Conservation (phyloP, 2,329 filamentous ascomycete species). For the Proliferodiscus dingleyae region DNA sequence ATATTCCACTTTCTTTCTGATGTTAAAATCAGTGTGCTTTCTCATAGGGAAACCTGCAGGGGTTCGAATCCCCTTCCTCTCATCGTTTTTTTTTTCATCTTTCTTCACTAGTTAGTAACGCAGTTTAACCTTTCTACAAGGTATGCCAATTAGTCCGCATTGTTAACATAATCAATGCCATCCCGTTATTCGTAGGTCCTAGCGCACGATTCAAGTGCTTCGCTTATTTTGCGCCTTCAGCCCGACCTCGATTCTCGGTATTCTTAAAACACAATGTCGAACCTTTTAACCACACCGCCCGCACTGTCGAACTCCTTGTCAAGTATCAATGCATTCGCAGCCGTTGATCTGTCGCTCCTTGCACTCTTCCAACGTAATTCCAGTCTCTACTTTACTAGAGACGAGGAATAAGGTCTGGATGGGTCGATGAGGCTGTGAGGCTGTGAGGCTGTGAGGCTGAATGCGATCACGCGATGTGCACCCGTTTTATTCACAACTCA, state of each 20-base stretch:
- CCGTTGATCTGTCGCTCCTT: too few relatives aligned
- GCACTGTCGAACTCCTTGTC: not conserved
- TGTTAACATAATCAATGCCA: too few relatives aligned
- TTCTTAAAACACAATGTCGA: too few relatives aligned
- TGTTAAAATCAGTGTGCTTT: conserved; percentile 7
- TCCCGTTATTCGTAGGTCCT: too few relatives aligned
- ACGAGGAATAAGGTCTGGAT: too few relatives aligned
- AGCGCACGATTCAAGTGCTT: too few relatives aligned
- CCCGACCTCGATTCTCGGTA: too few relatives aligned
- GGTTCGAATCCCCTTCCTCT: conserved; percentile 10
- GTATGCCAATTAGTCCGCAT: too few relatives aligned
- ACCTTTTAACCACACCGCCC: not conserved
- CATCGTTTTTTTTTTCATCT: not conserved
- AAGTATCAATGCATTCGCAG: not conserved
- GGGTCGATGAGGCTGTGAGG: too few relatives aligned
- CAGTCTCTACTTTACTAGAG: not conserved
- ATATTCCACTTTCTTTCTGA: conserved; percentile 7
- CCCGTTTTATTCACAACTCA: not conserved
- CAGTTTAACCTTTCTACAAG: too few relatives aligned
- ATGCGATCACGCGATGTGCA: not conserved
- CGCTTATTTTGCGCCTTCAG: too few relatives aligned
- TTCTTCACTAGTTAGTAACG: too few relatives aligned
- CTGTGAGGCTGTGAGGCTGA: not conserved
- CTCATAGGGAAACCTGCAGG: conserved; percentile 13
- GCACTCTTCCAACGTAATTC: not conserved